These are phyloP conservation scores for Tetrapisispora namnaoensis DNA, from an alignment of 805 yeast genomes.

Conservation along the genomic window DNA sequence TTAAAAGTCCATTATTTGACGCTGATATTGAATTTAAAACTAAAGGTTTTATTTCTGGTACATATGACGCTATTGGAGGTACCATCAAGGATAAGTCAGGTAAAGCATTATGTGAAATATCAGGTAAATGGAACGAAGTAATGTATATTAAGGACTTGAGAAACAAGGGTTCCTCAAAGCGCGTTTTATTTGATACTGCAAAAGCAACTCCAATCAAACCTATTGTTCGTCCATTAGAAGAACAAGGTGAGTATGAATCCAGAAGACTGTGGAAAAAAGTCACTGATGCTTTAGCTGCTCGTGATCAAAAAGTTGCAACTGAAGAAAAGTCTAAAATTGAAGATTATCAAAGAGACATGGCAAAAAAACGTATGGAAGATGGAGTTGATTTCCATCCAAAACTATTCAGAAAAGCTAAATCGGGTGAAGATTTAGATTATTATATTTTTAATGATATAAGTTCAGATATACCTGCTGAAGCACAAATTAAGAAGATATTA, in stretches of 20 bases:
- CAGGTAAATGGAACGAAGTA: conserved; percentile 91
- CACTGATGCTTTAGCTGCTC: conserved; percentile 62
- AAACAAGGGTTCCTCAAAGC: conserved; percentile 36
- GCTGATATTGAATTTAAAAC: conserved; percentile 90
- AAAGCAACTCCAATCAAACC: conserved; percentile 49
- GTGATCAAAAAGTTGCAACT: conserved; percentile 80
- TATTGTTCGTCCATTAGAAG: conserved; percentile 61
- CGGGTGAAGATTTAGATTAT: conserved; percentile 47
- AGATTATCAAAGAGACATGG: conserved; percentile 67
- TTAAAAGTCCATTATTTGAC: conserved; percentile 51
- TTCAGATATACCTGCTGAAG: conserved; percentile 37
- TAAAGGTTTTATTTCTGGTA: conserved; percentile 87
- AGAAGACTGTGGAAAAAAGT: conserved; percentile 78
- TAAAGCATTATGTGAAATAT: conserved; percentile 50
- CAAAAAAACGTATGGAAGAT: conserved; percentile 65
- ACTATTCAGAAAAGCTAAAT: conserved; percentile 46
- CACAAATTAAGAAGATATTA: conserved; percentile 46
- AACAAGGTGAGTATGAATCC: conserved; percentile 77
- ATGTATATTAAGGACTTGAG: conserved; percentile 54
- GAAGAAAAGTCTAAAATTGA: conserved; percentile 82
- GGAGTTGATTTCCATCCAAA: conserved; percentile 77
- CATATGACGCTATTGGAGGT: conserved; percentile 85
- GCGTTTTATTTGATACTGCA: conserved; percentile 52
- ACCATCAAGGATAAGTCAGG: conserved; percentile 44
- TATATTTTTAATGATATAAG: conserved; percentile 56